Evolutionary conservation across 2,329 filamentous ascomycete genomes (phyloP).

Genomic region (Capronia americana): DNA sequence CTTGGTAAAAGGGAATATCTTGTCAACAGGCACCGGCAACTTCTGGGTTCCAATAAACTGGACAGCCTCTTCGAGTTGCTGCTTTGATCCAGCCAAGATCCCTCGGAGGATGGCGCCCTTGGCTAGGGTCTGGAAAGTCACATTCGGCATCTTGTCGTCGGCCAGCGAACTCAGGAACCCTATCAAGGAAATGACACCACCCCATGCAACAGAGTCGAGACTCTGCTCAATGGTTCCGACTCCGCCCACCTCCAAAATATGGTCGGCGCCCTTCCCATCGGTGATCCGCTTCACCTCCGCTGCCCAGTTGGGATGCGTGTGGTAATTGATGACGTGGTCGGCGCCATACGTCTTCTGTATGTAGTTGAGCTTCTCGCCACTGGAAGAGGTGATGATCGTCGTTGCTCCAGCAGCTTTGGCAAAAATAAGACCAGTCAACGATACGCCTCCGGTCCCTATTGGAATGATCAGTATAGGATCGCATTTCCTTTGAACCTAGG

Average conservation of each 20-base stretch:
- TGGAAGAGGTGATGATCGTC: constrained; percentile 59
- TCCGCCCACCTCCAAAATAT: constrained; percentile 51
- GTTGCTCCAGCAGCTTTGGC: constrained; percentile 55
- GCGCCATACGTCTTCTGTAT: constrained; percentile 50
- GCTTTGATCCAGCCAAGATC: constrained; percentile 67
- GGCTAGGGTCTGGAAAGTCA: constrained; percentile 63
- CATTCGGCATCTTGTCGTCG: constrained; percentile 60
- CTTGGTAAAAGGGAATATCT: constrained; percentile 47
- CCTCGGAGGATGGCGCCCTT: constrained; percentile 62
- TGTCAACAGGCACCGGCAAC: constrained; percentile 49
- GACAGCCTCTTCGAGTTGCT: constrained; percentile 53
- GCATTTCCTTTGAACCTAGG: not conserved
- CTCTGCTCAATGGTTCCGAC: constrained; percentile 53
- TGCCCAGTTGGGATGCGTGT: constrained; percentile 53
- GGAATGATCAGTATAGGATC: not conserved
- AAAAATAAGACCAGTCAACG: constrained; percentile 34
- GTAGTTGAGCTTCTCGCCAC: constrained; percentile 54
- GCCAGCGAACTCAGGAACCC: constrained; percentile 51
- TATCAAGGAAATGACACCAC: constrained; percentile 50
- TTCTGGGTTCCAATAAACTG: constrained; percentile 52
- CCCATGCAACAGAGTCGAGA: constrained; percentile 53
- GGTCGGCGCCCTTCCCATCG: constrained; percentile 52
- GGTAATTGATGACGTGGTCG: constrained; percentile 58
- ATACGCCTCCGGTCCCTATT: not conserved
- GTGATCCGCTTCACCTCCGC: constrained; percentile 54